These are phyloP conservation scores for Fusarium palustre DNA, from an alignment of 2,329 filamentous ascomycete genomes.

Conservation along the genomic window DNA sequence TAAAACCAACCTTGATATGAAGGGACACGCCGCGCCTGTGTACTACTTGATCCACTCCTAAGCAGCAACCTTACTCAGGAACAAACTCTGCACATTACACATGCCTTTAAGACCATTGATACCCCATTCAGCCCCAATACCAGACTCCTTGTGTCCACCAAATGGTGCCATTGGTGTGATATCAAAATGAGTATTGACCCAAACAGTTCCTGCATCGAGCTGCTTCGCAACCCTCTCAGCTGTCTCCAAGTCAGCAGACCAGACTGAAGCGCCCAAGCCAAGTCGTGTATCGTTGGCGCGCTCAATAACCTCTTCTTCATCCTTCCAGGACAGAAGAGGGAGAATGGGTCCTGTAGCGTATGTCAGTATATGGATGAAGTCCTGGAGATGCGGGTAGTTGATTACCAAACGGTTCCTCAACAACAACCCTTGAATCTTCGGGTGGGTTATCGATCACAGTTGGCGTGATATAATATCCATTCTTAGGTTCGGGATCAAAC, in stretches of 20 bases:
- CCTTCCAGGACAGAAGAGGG: constrained; percentile 69
- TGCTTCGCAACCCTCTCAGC: constrained; percentile 64
- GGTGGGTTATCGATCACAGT: constrained; percentile 71
- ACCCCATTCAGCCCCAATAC: constrained; percentile 58
- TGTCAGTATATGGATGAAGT: not conserved
- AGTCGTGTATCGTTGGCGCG: constrained; percentile 66
- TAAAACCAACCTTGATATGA: no score
- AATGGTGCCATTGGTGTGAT: constrained; percentile 52
- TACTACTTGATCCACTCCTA: not conserved
- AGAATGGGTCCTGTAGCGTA: constrained; percentile 63
- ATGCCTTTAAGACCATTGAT: constrained; percentile 53
- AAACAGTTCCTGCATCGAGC: constrained; percentile 68
- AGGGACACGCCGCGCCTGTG: no score
- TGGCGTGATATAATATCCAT: constrained; percentile 68
- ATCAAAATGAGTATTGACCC: constrained; percentile 70
- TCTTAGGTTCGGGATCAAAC: constrained; percentile 39
- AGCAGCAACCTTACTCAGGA: constrained; percentile 31
- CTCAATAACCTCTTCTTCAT: constrained; percentile 69
- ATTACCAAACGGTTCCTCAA: constrained; percentile 63
- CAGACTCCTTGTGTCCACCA: constrained; percentile 59
- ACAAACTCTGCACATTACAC: constrained; percentile 44
- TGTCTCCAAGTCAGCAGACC: constrained; percentile 62
- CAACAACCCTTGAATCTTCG: constrained; percentile 66
- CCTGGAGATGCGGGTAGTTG: accelerated
- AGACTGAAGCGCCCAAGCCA: constrained; percentile 68